Evolutionary conservation across 768 basidiomycete species (phyloP).

Genomic region (Collybia nuda): DNA sequence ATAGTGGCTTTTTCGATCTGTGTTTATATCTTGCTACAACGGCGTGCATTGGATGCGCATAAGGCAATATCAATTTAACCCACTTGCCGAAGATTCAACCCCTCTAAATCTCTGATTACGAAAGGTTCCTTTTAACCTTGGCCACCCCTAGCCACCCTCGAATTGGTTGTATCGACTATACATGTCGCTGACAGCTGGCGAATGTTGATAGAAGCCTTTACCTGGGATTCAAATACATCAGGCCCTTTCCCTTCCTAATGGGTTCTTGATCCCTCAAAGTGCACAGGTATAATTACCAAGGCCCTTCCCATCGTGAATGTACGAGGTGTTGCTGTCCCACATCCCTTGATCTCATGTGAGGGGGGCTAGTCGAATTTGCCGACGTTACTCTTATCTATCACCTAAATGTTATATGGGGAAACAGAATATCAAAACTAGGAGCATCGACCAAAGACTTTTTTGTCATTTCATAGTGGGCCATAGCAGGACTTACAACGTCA

Average conservation of each 20-base stretch:
- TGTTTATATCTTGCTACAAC: too few relatives aligned
- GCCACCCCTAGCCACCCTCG: conserved; percentile 7
- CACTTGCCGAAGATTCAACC: neutral
- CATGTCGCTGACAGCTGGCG: conserved; percentile 8
- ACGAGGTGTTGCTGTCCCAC: neutral
- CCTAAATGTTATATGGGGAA: conserved; percentile 16
- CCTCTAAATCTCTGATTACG: neutral
- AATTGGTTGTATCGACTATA: conserved; percentile 13
- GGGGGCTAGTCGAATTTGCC: conserved; percentile 15
- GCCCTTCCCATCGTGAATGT: conserved; percentile 6
- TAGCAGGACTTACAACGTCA: neutral
- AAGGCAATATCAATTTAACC: neutral
- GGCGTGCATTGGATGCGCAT: neutral
- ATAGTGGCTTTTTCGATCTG: too few relatives aligned
- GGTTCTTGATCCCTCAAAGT: neutral
- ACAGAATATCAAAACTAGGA: neutral
- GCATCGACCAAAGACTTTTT: neutral
- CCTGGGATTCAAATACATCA: neutral
- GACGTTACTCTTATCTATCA: conserved; percentile 17
- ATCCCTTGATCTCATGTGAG: neutral
- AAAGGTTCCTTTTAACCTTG: conserved; percentile 10
- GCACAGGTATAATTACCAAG: neutral
- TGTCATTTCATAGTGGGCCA: neutral
- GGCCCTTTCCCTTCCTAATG: conserved; percentile 1
- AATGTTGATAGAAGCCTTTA: conserved; percentile 10